A percentile compares a stretch with the other conserved stretches of the same genome.
These are phyloP conservation scores for Colletotrichum lini DNA, from an alignment of 2,329 filamentous ascomycete species.

Conservation along the genomic window DNA sequence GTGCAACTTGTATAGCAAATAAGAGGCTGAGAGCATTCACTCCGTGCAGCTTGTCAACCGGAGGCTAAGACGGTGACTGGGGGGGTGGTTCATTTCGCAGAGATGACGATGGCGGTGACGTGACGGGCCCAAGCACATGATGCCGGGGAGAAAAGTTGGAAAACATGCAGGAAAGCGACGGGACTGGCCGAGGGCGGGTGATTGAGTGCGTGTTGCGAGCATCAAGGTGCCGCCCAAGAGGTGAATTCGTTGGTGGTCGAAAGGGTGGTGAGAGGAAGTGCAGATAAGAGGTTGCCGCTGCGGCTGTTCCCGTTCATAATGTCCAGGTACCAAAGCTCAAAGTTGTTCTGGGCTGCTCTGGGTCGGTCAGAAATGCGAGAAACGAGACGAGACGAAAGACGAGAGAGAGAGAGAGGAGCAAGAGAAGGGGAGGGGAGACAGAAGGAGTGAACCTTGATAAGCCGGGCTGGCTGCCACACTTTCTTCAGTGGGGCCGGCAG, in stretches of 20 bases:
- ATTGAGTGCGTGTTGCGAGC: too few relatives aligned
- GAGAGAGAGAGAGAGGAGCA: background rate
- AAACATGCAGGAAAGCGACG: background rate
- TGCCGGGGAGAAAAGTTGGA: too few relatives aligned
- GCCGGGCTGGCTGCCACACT: slow-evolving; percentile 6
- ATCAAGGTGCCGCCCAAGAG: background rate
- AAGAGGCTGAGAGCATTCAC: background rate
- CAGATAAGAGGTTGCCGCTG: background rate
- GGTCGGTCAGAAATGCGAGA: background rate
- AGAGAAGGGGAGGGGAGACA: too few relatives aligned
- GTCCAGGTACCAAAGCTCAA: background rate
- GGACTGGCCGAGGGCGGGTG: background rate
- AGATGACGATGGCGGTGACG: slow-evolving; percentile 30
- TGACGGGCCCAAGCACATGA: slow-evolving; percentile 28
- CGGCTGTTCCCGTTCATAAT: background rate
- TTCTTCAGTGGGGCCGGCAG: slow-evolving; percentile 30
- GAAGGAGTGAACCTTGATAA: slow-evolving; percentile 8
- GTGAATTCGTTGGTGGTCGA: background rate
- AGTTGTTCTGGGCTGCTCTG: too few relatives aligned
- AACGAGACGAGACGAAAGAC: too few relatives aligned
- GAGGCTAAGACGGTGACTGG: background rate
- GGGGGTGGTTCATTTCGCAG: slow-evolving; percentile 22
- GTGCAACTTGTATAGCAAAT: too few relatives aligned
- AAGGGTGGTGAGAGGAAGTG: background rate
- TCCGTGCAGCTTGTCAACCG: background rate